phyloP scores from a whole-genome alignment of 768 basidiomycete species.

The Hygrophoropsis aurantiaca region DNA sequence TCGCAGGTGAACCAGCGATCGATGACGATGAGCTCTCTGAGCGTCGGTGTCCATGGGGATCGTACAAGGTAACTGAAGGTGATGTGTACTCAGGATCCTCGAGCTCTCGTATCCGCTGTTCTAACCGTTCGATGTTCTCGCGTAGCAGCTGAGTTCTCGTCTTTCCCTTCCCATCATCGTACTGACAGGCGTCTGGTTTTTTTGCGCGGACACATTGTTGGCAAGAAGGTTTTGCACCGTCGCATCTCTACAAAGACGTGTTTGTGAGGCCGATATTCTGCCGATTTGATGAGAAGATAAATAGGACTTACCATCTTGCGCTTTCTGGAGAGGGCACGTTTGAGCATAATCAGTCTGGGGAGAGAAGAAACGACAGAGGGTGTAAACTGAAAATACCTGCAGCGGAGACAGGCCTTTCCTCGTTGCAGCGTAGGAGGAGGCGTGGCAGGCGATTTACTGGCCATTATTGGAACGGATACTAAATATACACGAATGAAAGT shows the following conservation, averaged over 20 bases:
- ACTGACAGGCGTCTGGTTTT: constrained; percentile 73
- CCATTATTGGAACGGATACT: constrained; percentile 35
- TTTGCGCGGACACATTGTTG: constrained; percentile 79
- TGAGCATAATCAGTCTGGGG: constrained; percentile 10
- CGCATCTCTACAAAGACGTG: constrained; percentile 59
- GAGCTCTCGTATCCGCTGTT: constrained; percentile 69
- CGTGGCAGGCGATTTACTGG: constrained; percentile 27
- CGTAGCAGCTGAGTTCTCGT: constrained; percentile 77
- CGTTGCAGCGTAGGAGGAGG: constrained; percentile 51
- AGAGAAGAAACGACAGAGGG: constrained; percentile 1
- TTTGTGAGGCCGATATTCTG: constrained; percentile 12
- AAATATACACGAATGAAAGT: constrained; percentile 33
- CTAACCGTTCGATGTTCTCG: constrained; percentile 73
- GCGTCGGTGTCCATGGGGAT: constrained; percentile 51
- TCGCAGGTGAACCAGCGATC: constrained; percentile 48
- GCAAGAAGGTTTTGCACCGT: constrained; percentile 74
- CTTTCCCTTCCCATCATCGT: constrained; percentile 84
- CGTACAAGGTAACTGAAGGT: constrained; percentile 67
- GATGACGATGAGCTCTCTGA: constrained; percentile 55
- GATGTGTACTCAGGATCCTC: constrained; percentile 74
- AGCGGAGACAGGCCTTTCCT: constrained; percentile 71
- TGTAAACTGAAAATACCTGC: constrained; percentile 52
- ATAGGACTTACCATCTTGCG: constrained; percentile 59
- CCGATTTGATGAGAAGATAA: neutral
- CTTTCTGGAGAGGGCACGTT: constrained; percentile 43